Conservation (phyloP, 306 rosid species). For the Prunus kanzakura region DNA sequence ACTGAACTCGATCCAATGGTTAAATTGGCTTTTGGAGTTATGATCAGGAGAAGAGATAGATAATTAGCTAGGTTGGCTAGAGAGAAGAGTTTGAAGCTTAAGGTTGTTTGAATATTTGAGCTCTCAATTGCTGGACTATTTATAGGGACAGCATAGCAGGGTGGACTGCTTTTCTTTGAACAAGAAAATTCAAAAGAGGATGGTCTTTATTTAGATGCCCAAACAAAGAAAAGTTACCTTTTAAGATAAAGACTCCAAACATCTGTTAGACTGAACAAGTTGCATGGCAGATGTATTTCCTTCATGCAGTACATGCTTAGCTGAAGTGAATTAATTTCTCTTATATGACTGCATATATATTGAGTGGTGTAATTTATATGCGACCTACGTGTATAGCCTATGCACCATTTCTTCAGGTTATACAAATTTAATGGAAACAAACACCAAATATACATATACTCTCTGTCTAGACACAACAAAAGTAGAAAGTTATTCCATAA, state of each 20-base stretch:
- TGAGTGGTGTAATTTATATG: slow-evolving; percentile 23
- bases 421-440: slow-evolving; percentile 38
- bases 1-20: slow-evolving; percentile 58
- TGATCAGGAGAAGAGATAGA: slow-evolving; percentile 25
- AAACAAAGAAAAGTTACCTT: slow-evolving; percentile 39
- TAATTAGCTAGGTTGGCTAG: slow-evolving; percentile 20
- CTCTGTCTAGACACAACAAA: slow-evolving; percentile 26
- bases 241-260: slow-evolving; percentile 26
- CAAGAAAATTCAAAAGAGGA: slow-evolving; percentile 47
- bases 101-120: slow-evolving; percentile 45
- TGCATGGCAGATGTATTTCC: slow-evolving; percentile 39
- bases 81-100: slow-evolving; percentile 39
- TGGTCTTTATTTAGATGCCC: slow-evolving; percentile 65
- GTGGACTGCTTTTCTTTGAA: slow-evolving; percentile 34
- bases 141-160: slow-evolving; percentile 52
- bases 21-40: slow-evolving; percentile 28
- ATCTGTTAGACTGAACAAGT: slow-evolving; percentile 44
- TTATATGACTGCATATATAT: neutral
- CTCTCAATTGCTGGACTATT: slow-evolving; percentile 55
- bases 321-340: neutral
- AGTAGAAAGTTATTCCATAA: slow-evolving; percentile 20
- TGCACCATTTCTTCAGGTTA: slow-evolving; percentile 35
- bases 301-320: slow-evolving; percentile 7
- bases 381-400: slow-evolving; percentile 33
- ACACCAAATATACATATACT: slow-evolving; percentile 13